A percentile compares a stretch with the other conserved stretches of the same genome.
phyloP scores from a whole-genome alignment of 306 rosid genomes.

The Glycyrrhiza uralensis region DNA sequence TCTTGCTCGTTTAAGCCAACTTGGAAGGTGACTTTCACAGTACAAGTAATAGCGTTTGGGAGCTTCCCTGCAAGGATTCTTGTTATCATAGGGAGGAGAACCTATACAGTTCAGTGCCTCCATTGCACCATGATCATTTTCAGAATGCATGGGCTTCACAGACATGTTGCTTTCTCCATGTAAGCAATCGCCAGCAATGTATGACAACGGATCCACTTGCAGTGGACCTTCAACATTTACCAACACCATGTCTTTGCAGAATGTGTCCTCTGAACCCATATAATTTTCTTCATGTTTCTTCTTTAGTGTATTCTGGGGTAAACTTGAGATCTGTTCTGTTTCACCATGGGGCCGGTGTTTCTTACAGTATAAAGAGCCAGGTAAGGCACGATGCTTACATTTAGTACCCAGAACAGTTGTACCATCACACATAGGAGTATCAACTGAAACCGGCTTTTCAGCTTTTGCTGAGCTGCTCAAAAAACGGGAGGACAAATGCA shows the following conservation, averaged over 20 bases:
- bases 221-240: conserved; percentile 54
- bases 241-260: conserved; percentile 52
- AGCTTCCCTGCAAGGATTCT: conserved; percentile 67
- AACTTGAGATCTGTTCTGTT: conserved; percentile 30
- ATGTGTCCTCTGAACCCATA: conserved; percentile 41
- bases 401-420: conserved; percentile 94
- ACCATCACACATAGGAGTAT: conserved; percentile 90
- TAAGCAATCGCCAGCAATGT: conserved; percentile 38
- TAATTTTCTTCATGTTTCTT: conserved; percentile 61
- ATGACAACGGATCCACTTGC: conserved; percentile 53
- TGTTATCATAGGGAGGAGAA: conserved; percentile 55
- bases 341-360: conserved; percentile 79
- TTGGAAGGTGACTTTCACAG: conserved; percentile 91
- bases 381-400: conserved; percentile 91
- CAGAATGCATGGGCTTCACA: conserved; percentile 43
- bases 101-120: conserved; percentile 64
- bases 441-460: conserved; percentile 53
- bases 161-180: conserved; percentile 36
- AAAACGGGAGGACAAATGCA: conserved; percentile 90
- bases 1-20: conserved; percentile 99
- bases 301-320: conserved; percentile 48
- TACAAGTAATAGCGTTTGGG: conserved; percentile 78
- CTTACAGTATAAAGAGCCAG: conserved; percentile 79
- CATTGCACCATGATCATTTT: conserved; percentile 38
- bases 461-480: conserved; percentile 57